Percentiles rank a stretch among this genome's conserved stretches.
These are phyloP conservation scores for Stephania cephalantha DNA, from an alignment of 164 flowering plant species.

Conservation along the genomic window DNA sequence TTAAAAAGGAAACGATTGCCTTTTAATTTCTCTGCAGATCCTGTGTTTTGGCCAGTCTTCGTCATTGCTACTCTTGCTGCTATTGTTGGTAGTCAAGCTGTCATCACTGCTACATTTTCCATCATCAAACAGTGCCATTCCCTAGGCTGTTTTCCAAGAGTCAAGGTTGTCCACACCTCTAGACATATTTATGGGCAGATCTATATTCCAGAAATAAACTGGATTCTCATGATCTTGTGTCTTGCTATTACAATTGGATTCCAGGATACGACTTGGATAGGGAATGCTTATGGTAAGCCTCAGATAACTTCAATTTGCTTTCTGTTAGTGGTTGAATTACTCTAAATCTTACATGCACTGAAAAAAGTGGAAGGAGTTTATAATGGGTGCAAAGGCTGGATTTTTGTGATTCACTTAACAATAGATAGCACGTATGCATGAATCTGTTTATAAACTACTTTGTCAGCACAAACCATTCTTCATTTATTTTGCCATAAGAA, in stretches of 20 bases:
- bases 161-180: conserved; percentile 81
- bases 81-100: conserved; percentile 81
- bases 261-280: conserved; percentile 64
- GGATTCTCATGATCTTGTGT: conserved; percentile 77
- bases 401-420: neutral
- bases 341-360: neutral
- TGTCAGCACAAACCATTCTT: too few relatives aligned
- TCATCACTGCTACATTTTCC: conserved; percentile 80
- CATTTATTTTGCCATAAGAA: too few relatives aligned
- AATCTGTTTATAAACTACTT: neutral
- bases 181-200: conserved; percentile 72
- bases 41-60: conserved; percentile 78
- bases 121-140: conserved; percentile 75
- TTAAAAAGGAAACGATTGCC: neutral
- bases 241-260: conserved; percentile 71
- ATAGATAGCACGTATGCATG: neutral
- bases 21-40: conserved; percentile 29
- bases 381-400: neutral
- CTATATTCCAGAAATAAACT: conserved; percentile 86
- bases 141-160: conserved; percentile 92
- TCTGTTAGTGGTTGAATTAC: neutral
- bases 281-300: conserved; percentile 79
- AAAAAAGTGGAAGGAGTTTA: neutral
- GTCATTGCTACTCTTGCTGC: conserved; percentile 76
- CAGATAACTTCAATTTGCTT: neutral